Base-by-base conservation (phyloP, 1,139 yeast species). In the Tardiomyces depauwii region DNA sequence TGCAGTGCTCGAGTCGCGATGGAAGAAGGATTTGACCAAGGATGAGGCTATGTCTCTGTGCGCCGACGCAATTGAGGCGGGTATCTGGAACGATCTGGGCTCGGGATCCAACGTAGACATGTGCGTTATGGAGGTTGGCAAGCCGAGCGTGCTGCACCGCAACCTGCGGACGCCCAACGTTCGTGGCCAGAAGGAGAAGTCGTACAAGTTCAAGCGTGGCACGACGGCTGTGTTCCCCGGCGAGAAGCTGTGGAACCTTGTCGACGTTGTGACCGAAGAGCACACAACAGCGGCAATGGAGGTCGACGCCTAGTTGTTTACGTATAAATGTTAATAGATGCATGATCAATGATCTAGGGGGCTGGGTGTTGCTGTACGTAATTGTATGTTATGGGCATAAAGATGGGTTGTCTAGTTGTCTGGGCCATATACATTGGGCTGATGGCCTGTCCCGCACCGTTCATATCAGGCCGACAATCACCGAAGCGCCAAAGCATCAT, bases 51-150 rank as follows among this genome's bases (percentile, higher is more conserved):
- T 89, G 69, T 78, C 78, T 54, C 74, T 91, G 50, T 91, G 96
- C 53, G 75, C 96, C 5, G 88, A 85, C 55, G 98, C 98, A 41
- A 91, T 91, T 61, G 87, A 86, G 67, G 87, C 96, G 30, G 98
- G 98, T 76, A 89, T 91, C 60, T 91, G 96, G 96, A 91, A 91
- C 68, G 98, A 91, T 73, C 76, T 91, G 65, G 98, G 98, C 42
- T 89, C 97, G 1, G 98, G 98, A 62, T 89, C 97, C 30, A 91
- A 91, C 60, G 97, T 91, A 23, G 98, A 91, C 65, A 73, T 91
- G 53, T 91, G 97, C 71, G 96, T 91, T 30, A 87, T 91, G 94
- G 96, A 89, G 67, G 70, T 76, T 41, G 96, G 93, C 52, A 80
- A 86, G 56, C 69, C 69, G 18, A 95, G 97, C 11, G 77, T 75